These are phyloP conservation scores for Diaporthe ampelina DNA, from an alignment of 2,329 filamentous ascomycete species.

Conservation along the genomic window DNA sequence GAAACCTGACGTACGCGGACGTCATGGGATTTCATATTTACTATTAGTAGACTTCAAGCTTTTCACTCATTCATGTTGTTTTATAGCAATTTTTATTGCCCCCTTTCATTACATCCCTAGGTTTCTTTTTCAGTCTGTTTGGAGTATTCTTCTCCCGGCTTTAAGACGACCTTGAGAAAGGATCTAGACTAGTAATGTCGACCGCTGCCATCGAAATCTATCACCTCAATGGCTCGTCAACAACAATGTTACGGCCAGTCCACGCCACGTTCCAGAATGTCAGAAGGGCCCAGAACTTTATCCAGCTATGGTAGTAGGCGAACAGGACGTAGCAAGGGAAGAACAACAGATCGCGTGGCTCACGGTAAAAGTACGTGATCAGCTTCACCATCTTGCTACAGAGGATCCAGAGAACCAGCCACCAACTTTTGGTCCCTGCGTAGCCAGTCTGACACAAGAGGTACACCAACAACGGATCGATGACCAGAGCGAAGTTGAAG, in stretches of 20 bases:
- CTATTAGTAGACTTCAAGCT: no score
- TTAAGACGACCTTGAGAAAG: no score
- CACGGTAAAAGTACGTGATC: not conserved
- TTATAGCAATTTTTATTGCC: no score
- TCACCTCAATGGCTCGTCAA: not conserved
- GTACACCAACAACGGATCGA: not conserved
- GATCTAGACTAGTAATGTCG: no score
- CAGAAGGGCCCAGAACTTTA: not conserved
- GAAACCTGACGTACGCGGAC: no score
- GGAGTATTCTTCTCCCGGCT: no score
- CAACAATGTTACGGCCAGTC: not conserved
- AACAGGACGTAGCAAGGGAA: not conserved
- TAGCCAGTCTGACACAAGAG: not conserved
- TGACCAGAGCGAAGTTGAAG: not conserved
- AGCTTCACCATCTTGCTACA: constrained; percentile 12
- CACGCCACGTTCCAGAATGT: not conserved
- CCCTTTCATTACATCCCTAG: no score
- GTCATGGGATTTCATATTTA: no score
- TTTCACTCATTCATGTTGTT: no score
- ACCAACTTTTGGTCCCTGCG: not conserved
- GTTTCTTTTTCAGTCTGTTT: no score
- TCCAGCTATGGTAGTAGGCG: not conserved
- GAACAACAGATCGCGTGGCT: not conserved
- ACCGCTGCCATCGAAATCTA: not conserved
- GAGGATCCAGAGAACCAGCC: not conserved